Base-by-base conservation (phyloP, 1,139 yeast genomes). In the Sugiyamaella pinicola region DNA sequence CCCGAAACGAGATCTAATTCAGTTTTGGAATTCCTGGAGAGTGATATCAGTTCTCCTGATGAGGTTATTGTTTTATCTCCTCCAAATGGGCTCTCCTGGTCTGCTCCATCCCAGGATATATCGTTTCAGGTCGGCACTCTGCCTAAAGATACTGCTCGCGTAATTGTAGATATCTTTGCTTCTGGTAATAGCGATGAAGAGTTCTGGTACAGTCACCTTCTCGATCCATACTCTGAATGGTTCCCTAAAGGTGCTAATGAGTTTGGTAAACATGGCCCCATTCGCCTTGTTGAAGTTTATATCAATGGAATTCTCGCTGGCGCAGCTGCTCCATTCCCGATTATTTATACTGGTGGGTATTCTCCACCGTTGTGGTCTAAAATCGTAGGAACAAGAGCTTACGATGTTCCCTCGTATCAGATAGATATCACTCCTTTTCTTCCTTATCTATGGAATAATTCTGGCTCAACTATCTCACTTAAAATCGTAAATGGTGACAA, bases 151-250 rank as follows among this genome's bases (percentile, higher is more conserved):
- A 81, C 87, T 8, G 80, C 86, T 9, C 75, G 83, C 51, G 81
- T 81, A 39, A 73, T 74, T 46, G 69, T 87, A 37, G 78, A 85
- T 7, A 67, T 88, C 3, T 83, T 81, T 62, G 81, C 87, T 2
- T 82, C 88, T 17, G 96, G 95, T 2, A 87, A 85, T 63, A 83
- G 83, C 1, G 82, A 79, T 39, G 96, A 88, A 67, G 96, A 89
- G 69, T 86, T 86, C 64, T 88, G 95, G 95, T 88, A 85, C 69
- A 69, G 51, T 21, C 51, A 52, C 33, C 47, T 48, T 9, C 21
- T 33, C 10, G 55, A 52, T 37, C 51, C 55, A 4, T 43, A 47
- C 24, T 24, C 47, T 9, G 43, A 47, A 33, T 34, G 50, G 35
- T 51, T 47, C 33, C 51, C 51, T 24, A 34, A 47, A 19, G 51